These are phyloP conservation scores for Aspergillus sp. DNA, from an alignment of 2,329 filamentous ascomycete genomes.

Conservation along the genomic window DNA sequence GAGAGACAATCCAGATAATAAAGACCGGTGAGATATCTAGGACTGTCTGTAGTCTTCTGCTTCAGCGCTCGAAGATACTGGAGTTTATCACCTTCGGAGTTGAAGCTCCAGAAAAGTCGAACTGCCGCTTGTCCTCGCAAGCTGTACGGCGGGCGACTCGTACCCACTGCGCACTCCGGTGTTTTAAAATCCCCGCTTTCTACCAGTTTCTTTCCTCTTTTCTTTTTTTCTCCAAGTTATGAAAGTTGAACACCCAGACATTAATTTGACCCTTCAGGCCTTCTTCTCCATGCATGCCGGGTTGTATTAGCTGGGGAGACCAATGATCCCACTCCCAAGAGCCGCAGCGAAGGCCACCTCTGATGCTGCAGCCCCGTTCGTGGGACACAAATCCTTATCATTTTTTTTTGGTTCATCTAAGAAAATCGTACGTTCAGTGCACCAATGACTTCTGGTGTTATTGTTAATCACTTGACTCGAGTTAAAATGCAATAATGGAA, in stretches of 20 bases:
- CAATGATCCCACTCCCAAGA: conserved; percentile 46
- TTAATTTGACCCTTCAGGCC: conserved; percentile 56
- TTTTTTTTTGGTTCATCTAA: conserved; percentile 2
- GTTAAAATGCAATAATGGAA: conserved; percentile 16
- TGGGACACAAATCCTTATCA: conserved; percentile 37
- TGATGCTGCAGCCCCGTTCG: conserved; percentile 47
- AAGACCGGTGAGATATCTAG: conserved; percentile 4
- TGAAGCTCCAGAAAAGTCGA: conserved; percentile 24
- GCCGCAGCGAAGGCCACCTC: conserved; percentile 41
- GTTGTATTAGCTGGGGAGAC: conserved; percentile 56
- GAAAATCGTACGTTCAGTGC: no score
- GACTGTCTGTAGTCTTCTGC: conserved; percentile 1
- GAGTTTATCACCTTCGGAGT: neutral
- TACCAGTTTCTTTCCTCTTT: conserved; percentile 13
- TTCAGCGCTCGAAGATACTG: conserved; percentile 8
- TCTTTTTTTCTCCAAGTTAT: conserved; percentile 36
- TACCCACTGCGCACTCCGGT: conserved; percentile 19
- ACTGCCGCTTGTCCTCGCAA: conserved; percentile 1
- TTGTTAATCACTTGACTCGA: no score
- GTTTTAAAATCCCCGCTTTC: conserved; percentile 12
- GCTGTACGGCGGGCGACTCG: conserved; percentile 15
- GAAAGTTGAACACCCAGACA: conserved; percentile 55
- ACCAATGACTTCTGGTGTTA: no score
- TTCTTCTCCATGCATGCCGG: conserved; percentile 45
- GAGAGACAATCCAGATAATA: conserved; percentile 2